These are phyloP conservation scores for Ganoderma resinaceum DNA, from an alignment of 1,284 basidiomycete species.

Conservation along the genomic window DNA sequence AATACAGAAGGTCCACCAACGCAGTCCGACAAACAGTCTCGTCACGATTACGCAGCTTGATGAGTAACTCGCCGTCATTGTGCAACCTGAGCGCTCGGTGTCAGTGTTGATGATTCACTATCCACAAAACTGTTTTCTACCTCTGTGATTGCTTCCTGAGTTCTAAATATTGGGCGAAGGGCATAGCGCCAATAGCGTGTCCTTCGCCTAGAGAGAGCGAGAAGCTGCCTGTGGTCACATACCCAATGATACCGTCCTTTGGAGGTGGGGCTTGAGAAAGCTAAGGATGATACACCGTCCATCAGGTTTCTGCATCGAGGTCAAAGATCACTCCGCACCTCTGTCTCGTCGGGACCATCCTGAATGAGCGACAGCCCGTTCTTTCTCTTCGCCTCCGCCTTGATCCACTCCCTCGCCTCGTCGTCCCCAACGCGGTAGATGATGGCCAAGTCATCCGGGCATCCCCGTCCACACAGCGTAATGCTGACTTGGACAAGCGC, in stretches of 20 bases:
- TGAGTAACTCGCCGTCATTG: background rate
- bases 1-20: slow-evolving; percentile 32
- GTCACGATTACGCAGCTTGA: slow-evolving; percentile 34
- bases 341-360: slow-evolving; percentile 45
- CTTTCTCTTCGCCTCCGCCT: slow-evolving; percentile 40
- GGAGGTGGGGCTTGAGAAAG: slow-evolving; percentile 51
- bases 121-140: slow-evolving; percentile 42
- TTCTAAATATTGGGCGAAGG: slow-evolving; percentile 61
- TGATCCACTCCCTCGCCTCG: slow-evolving; percentile 55
- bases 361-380: slow-evolving; percentile 23
- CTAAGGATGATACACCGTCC: slow-evolving; percentile 40
- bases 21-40: slow-evolving; percentile 46
- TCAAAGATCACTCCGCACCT: slow-evolving; percentile 43
- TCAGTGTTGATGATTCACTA: background rate
- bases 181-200: slow-evolving; percentile 75
- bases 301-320: background rate
- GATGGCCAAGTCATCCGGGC: slow-evolving; percentile 74
- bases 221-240: slow-evolving; percentile 81
- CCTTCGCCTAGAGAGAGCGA: slow-evolving; percentile 81
- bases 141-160: slow-evolving; percentile 57
- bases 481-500: slow-evolving; percentile 74
- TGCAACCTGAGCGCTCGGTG: background rate
- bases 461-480: slow-evolving; percentile 69
- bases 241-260: slow-evolving; percentile 68
- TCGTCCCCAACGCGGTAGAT: slow-evolving; percentile 68